Base-by-base conservation (phyloP, 2,329 filamentous ascomycete species). In the Tolypocladium album region DNA sequence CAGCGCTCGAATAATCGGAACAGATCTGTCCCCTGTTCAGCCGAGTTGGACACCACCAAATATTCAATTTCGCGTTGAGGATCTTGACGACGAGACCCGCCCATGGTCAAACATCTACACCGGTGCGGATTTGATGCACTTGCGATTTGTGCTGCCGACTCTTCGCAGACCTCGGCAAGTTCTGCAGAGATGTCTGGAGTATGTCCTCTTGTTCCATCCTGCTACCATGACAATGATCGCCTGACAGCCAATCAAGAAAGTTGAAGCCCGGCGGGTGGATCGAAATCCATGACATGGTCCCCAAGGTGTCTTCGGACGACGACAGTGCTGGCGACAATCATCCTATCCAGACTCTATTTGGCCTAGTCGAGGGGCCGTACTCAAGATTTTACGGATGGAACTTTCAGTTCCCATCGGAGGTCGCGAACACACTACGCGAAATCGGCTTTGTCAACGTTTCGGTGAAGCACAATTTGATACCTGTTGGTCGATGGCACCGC, bases 11-110 rank as follows among this genome's bases (percentile, higher is more conserved):
- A 72, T 80, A n/a, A 74, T 77, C 45, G 79, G 78, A 43, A 72
- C 73, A 39, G 76, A 79, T 63, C 68, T 79, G 15, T 76, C 75
- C 12, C 74, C 75, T 8, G 76, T 78, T n/a, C 75, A 79, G 55
- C 75, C 74, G 3, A 67, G 69, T 34, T 77, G 72, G 68, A 78
- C 83, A 8, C 83, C 83, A 3, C 80, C 81, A 15, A 87, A 87
- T 63, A 74, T 84, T 40, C 76, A 78, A 55, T 86, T 75, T 78
- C 64, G 76, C 22, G 71, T 74, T 24, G 72, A 75, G 56, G 72
- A 74, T 50, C 66, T 75, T 12, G 72, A 74, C 59, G 71, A 74
- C 59, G 70, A 73, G 27, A 67, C 66, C 59, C 71, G 69, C 9
- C 67, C 68, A 9, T 73, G 71, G 71, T 71, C 70, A 3, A 71